Conservation (phyloP, 2,329 filamentous ascomycete genomes). For the Akanthomyces muscarius region DNA sequence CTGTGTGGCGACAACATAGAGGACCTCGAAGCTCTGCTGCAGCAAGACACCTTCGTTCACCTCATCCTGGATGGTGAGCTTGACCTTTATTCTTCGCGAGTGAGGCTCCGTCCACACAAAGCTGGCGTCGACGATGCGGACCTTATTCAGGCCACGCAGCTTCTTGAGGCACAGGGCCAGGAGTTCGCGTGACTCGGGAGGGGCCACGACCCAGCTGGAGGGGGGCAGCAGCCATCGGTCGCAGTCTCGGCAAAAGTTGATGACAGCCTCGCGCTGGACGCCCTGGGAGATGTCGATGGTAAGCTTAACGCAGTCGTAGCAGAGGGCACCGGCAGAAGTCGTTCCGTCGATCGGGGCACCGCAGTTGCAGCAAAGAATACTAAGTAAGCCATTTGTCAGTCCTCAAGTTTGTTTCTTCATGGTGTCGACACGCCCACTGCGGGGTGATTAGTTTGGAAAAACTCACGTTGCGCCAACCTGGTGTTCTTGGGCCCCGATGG, state of each 20-base stretch:
- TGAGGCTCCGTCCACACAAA: constrained; percentile 99
- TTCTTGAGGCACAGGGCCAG: constrained; percentile 88
- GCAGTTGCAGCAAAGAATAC: constrained; percentile 98
- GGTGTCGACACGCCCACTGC: constrained; percentile 1
- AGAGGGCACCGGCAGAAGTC: constrained; percentile 77
- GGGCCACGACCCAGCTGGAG: constrained; percentile 76
- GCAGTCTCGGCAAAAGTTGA: constrained; percentile 92
- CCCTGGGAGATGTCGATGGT: constrained; percentile 90
- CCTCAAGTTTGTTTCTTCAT: not conserved
- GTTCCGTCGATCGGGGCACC: constrained; percentile 94
- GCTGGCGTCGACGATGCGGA: constrained; percentile 89
- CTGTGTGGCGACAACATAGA: constrained; percentile 85
- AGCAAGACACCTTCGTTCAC: constrained; percentile 63
- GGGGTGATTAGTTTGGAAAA: constrained; percentile 5
- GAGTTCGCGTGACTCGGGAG: constrained; percentile 85
- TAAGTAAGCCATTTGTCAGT: constrained; percentile 28
- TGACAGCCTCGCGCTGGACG: constrained; percentile 82
- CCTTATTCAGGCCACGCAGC: constrained; percentile 78
- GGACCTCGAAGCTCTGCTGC: constrained; percentile 93
- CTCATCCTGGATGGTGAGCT: constrained; percentile 82
- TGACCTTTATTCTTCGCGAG: constrained; percentile 86
- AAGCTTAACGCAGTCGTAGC: constrained; percentile 92
- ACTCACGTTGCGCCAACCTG: constrained; percentile 40
- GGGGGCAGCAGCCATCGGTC: constrained; percentile 91
- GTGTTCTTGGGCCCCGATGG: constrained; percentile 33